Percentiles rank a stretch among this genome's conserved stretches.
These are phyloP conservation scores for Dorcoceras hygrometricum DNA, from an alignment of 257 asterid species.

Conservation along the genomic window DNA sequence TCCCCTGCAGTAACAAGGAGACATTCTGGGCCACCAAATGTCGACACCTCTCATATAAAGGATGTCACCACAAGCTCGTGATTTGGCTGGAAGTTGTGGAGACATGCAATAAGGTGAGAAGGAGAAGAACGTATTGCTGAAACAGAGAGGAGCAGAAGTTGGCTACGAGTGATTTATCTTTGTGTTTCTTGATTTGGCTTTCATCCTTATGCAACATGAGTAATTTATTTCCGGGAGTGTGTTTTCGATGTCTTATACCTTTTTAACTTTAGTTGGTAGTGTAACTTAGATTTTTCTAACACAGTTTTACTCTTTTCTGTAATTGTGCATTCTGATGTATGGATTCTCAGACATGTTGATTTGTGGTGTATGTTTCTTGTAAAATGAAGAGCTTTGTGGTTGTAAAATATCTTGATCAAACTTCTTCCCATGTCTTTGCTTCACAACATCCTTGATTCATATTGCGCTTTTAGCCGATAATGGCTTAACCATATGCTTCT, in stretches of 20 bases:
- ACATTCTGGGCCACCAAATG: conserved; percentile 54
- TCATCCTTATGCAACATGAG: neutral
- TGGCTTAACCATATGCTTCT: too few relatives aligned
- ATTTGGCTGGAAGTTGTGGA: neutral
- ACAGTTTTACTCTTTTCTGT: neutral
- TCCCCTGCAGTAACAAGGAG: conserved; percentile 55
- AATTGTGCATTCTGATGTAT: neutral
- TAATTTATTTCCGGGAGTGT: neutral
- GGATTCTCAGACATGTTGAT: neutral
- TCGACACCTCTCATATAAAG: conserved; percentile 31
- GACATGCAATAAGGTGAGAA: too few relatives aligned
- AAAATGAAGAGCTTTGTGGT: neutral
- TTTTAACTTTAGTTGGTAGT: neutral
- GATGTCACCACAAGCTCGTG: conserved; percentile 27
- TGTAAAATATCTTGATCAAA: neutral
- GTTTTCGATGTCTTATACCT: neutral
- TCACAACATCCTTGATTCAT: neutral
- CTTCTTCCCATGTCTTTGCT: neutral
- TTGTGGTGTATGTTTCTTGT: neutral
- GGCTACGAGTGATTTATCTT: conserved; percentile 25
- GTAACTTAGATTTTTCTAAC: neutral
- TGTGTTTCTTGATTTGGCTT: neutral
- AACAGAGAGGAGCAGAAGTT: conserved; percentile 62
- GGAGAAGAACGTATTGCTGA: conserved; percentile 31
- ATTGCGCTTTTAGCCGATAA: neutral